phyloP scores from a whole-genome alignment of 129 eudicot genomes.

The Ambrosia trifida region DNA sequence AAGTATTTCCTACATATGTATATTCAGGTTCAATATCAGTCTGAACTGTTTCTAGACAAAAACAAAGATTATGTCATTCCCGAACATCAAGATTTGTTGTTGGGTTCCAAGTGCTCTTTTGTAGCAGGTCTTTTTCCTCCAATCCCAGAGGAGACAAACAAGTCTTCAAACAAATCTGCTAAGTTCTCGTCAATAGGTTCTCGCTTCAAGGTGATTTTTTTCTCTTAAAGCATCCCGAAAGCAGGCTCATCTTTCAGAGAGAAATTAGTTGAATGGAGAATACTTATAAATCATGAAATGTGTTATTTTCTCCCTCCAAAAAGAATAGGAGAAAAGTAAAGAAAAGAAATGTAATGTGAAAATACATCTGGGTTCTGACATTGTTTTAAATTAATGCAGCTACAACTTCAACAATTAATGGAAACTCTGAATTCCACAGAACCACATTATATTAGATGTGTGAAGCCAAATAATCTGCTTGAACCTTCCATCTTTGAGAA shows the following conservation, averaged over 20 bases:
- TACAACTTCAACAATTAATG: slow-evolving; percentile 91
- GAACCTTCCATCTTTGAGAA: slow-evolving; percentile 95
- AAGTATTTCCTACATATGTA: slow-evolving; percentile 23
- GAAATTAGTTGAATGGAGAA: slow-evolving; percentile 23
- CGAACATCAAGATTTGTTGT: slow-evolving; percentile 93
- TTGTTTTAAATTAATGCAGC: slow-evolving; percentile 48
- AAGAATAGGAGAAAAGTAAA: slow-evolving; percentile 1
- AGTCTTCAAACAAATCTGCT: slow-evolving; percentile 85
- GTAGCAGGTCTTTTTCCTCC: slow-evolving; percentile 92
- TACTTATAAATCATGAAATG: slow-evolving; percentile 18
- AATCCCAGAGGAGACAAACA: slow-evolving; percentile 63
- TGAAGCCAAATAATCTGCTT: slow-evolving; percentile 95
- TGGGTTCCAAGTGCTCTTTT: slow-evolving; percentile 89
- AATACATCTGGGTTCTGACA: slow-evolving; percentile 22
- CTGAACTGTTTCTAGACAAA: slow-evolving; percentile 90
- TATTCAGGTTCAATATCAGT: slow-evolving; percentile 82
- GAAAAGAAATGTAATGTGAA: slow-evolving; percentile 12
- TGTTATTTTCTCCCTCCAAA: slow-evolving; percentile 13
- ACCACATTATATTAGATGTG: slow-evolving; percentile 98
- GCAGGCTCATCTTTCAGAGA: slow-evolving; percentile 16
- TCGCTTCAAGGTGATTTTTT: slow-evolving; percentile 73
- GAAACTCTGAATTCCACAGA: slow-evolving; percentile 96
- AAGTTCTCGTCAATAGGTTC: slow-evolving; percentile 98
- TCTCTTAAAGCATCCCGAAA: slow-evolving; percentile 2
- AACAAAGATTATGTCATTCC: slow-evolving; percentile 98